phyloP scores from a whole-genome alignment of 371 early-diverging fungal species.

The Mortierella sp. region DNA sequence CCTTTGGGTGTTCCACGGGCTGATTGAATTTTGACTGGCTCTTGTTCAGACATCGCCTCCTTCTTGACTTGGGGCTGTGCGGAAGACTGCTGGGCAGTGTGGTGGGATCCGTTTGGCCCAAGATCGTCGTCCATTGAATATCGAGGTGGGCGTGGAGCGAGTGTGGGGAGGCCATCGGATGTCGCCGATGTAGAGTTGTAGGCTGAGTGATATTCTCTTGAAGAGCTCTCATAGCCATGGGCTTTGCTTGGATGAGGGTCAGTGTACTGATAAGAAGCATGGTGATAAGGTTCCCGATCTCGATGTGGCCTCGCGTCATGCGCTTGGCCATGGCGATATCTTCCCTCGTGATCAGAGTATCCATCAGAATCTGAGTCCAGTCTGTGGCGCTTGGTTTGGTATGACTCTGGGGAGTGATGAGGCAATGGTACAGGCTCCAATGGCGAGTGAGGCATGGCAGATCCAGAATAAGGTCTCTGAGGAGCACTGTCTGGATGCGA shows the following conservation, averaged over 20 bases:
- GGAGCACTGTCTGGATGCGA: neutral
- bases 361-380: constrained; percentile 24
- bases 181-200: constrained; percentile 1
- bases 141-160: constrained; percentile 31
- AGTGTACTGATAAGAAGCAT: constrained; percentile 4
- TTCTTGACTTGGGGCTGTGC: constrained; percentile 11
- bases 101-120: constrained; percentile 1
- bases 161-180: constrained; percentile 6
- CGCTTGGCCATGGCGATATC: constrained; percentile 5
- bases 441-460: constrained; percentile 21
- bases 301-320: constrained; percentile 2
- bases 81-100: neutral
- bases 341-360: constrained; percentile 20
- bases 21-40: constrained; percentile 25
- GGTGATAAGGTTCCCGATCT: constrained; percentile 8
- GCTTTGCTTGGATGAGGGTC: neutral
- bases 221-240: constrained; percentile 3
- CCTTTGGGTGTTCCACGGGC: constrained; percentile 45
- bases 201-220: constrained; percentile 6
- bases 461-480: constrained; percentile 12
- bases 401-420: constrained; percentile 20
- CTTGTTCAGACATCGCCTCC: constrained; percentile 6
- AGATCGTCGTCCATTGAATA: constrained; percentile 22
- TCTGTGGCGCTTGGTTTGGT: constrained; percentile 30
- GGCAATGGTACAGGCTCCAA: constrained; percentile 6